Evolutionary conservation across 2,329 filamentous ascomycete genomes (phyloP).

Genomic region (Colletotrichum abscissum): DNA sequence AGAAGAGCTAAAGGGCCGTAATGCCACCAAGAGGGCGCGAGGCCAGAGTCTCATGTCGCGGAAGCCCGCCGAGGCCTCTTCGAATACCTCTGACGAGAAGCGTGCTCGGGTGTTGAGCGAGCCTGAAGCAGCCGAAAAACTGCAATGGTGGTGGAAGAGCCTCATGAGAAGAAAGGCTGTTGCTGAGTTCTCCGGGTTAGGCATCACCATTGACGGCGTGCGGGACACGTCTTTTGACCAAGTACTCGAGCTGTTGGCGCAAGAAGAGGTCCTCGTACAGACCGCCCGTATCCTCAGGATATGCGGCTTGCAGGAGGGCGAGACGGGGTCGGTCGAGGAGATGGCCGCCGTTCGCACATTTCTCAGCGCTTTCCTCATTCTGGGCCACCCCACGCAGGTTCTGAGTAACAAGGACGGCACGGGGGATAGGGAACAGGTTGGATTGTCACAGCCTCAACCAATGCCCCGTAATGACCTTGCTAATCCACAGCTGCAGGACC

Average conservation of each 20-base stretch:
- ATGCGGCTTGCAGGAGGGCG: constrained; percentile 76
- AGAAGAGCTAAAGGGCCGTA: constrained; percentile 70
- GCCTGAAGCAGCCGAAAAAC: constrained; percentile 71
- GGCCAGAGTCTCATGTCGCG: constrained; percentile 63
- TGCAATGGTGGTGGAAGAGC: constrained; percentile 78
- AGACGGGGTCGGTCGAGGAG: constrained; percentile 71
- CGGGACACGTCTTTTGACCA: constrained; percentile 78
- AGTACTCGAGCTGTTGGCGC: constrained; percentile 75
- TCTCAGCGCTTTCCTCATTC: constrained; percentile 81
- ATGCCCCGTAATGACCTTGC: constrained; percentile 64
- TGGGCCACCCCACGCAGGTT: constrained; percentile 82
- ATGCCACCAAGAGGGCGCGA: constrained; percentile 62
- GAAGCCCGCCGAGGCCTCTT: constrained; percentile 60
- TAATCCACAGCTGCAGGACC: constrained; percentile 74
- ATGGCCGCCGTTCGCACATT: constrained; percentile 81
- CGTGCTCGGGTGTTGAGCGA: constrained; percentile 58
- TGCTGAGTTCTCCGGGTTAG: constrained; percentile 73
- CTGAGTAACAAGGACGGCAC: constrained; percentile 77
- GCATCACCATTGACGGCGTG: constrained; percentile 77
- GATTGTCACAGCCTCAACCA: constrained; percentile 53
- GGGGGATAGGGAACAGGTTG: constrained; percentile 68
- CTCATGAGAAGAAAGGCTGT: constrained; percentile 68
- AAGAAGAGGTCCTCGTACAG: constrained; percentile 72
- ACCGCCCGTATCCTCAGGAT: constrained; percentile 76
- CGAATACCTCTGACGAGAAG: constrained; percentile 61